phyloP scores from a whole-genome alignment of 192 early-diverging fungal genomes.

The Gigaspora rosea region DNA sequence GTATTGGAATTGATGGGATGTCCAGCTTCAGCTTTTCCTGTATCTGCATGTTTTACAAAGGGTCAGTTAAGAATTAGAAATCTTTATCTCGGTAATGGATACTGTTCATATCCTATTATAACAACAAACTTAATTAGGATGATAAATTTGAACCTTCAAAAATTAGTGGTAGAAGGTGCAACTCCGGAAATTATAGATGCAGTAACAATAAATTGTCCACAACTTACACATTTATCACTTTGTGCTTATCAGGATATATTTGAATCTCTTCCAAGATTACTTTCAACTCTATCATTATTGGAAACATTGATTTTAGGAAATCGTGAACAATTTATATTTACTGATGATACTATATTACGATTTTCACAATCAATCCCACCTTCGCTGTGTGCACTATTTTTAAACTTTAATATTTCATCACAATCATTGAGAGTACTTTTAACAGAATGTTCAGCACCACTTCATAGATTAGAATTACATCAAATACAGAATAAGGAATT shows the following conservation, averaged over 20 bases:
- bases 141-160: not conserved
- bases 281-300: not conserved
- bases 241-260: conserved; percentile 8
- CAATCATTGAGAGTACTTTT: not conserved
- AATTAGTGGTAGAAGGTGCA: conserved; percentile 1
- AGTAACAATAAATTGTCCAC: not conserved
- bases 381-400: not conserved
- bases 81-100: conserved; percentile 1
- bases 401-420: conserved; percentile 16
- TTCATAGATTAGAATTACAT: conserved; percentile 20
- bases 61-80: conserved; percentile 5
- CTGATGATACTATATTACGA: not conserved
- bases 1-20: conserved; percentile 9
- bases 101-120: not conserved
- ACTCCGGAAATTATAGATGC: conserved; percentile 5
- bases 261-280: not conserved
- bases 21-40: not conserved
- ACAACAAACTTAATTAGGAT: not conserved
- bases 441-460: not conserved
- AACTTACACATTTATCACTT: conserved; percentile 12
- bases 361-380: conserved; percentile 2
- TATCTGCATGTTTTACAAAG: not conserved
- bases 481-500: not conserved
- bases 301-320: conserved; percentile 11
- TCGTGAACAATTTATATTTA: conserved; percentile 3